These are phyloP conservation scores for Pseudomicrostroma phylloplanum DNA, from an alignment of 1,284 basidiomycete genomes.

Conservation along the genomic window DNA sequence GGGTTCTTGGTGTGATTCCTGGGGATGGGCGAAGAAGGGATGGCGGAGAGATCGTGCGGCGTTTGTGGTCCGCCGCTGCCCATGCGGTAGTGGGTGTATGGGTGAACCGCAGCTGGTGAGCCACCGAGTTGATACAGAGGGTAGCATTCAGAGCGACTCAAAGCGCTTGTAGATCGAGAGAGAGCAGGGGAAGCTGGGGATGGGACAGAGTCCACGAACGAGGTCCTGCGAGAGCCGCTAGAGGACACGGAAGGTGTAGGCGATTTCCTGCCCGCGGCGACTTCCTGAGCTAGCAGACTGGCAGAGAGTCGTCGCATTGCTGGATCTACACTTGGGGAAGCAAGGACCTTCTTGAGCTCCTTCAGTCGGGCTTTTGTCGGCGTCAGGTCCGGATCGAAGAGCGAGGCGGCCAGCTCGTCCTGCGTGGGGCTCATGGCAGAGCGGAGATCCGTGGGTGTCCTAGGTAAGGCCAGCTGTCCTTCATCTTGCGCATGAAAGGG, in stretches of 20 bases:
- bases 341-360: background rate
- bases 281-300: background rate
- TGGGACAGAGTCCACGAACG: background rate
- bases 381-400: constrained; percentile 3
- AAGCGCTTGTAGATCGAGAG: background rate
- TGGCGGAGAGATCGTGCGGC: background rate
- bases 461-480: too few species aligned
- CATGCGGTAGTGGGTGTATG: too few species aligned
- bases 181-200: background rate
- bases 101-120: too few species aligned
- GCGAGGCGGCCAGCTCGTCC: background rate
- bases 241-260: background rate
- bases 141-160: background rate
- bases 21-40: background rate
- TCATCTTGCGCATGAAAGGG: background rate
- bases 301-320: background rate
- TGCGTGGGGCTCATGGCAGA: background rate
- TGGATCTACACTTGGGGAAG: background rate
- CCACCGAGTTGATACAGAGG: background rate
- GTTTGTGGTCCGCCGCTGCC: too few species aligned
- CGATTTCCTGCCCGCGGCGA: background rate
- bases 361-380: background rate
- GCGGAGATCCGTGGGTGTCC: background rate
- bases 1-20: constrained; percentile 3
- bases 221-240: background rate